A percentile compares a stretch with the other conserved stretches of the same genome.
Evolutionary conservation across 2,329 filamentous ascomycete genomes (phyloP).

Genomic region (Fusarium globosum): DNA sequence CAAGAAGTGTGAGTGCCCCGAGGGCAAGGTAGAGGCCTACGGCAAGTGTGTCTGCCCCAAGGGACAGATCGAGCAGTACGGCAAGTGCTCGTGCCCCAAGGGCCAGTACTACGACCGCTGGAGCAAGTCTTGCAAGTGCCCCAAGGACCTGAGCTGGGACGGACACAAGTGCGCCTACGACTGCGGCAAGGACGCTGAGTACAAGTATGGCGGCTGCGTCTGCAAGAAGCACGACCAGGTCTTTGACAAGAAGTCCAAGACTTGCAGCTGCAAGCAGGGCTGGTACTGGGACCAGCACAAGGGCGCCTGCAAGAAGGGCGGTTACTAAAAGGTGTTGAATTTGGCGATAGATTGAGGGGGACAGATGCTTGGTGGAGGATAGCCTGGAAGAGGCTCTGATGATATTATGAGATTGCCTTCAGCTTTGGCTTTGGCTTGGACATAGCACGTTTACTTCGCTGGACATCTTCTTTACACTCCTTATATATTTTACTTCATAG

Average conservation of each 20-base stretch:
- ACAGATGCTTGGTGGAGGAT: neutral
- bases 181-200: constrained; percentile 35
- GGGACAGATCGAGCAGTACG: constrained; percentile 16
- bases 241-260: constrained; percentile 28
- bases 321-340: constrained; percentile 8
- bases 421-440: neutral
- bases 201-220: constrained; percentile 34
- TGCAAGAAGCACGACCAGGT: constrained; percentile 35
- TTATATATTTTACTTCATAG: constrained; percentile 32
- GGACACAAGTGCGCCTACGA: constrained; percentile 27
- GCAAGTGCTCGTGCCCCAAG: constrained; percentile 29
- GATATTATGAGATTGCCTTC: constrained; percentile 4
- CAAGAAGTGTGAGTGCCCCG: constrained; percentile 15
- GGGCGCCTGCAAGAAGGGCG: constrained; percentile 29
- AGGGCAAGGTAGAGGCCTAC: constrained; percentile 15
- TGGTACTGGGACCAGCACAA: constrained; percentile 24
- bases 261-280: constrained; percentile 31
- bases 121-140: constrained; percentile 32
- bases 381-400: constrained; percentile 1
- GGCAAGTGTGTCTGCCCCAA: constrained; percentile 30
- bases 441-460: constrained; percentile 15
- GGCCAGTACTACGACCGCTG: constrained; percentile 36
- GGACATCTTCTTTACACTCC: constrained; percentile 29
- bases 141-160: constrained; percentile 34
- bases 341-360: no score